Evolutionary conservation across 768 basidiomycete genomes (phyloP).

Genomic region (Collybiopsis confluens): DNA sequence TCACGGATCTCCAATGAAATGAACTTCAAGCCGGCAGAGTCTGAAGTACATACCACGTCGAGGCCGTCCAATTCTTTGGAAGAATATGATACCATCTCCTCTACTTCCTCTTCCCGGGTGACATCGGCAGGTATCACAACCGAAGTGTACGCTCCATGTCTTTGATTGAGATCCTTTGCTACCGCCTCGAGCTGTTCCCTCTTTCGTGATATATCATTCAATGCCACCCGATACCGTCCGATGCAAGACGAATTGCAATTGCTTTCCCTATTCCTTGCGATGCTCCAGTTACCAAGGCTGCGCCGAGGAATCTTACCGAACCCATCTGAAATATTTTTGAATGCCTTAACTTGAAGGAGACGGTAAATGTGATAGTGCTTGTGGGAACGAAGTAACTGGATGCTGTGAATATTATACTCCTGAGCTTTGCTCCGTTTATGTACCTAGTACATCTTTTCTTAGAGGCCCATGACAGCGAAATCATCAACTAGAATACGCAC

Average conservation of each 20-base stretch:
- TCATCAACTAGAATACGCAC: too few species aligned
- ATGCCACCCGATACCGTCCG: slow-evolving; percentile 30
- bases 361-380: too few species aligned
- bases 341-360: too few species aligned
- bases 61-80: slow-evolving; percentile 21
- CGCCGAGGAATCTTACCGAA: slow-evolving; percentile 3
- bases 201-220: slow-evolving; percentile 24
- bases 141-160: neutral
- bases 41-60: slow-evolving; percentile 24
- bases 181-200: slow-evolving; percentile 10
- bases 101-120: slow-evolving; percentile 23
- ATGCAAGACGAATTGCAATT: slow-evolving; percentile 33
- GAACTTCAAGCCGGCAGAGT: too few species aligned
- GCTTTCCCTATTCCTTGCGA: slow-evolving; percentile 36
- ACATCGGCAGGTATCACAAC: slow-evolving; percentile 18
- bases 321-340: too few species aligned
- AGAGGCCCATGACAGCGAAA: too few species aligned
- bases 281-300: slow-evolving; percentile 35
- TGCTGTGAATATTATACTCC: too few species aligned
- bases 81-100: slow-evolving; percentile 20
- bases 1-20: too few species aligned
- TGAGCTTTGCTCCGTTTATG: too few species aligned
- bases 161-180: neutral
- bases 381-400: too few species aligned
- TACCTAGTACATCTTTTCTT: too few species aligned